Conservation (phyloP, 306 rosid genomes). For the Quercus alba region DNA sequence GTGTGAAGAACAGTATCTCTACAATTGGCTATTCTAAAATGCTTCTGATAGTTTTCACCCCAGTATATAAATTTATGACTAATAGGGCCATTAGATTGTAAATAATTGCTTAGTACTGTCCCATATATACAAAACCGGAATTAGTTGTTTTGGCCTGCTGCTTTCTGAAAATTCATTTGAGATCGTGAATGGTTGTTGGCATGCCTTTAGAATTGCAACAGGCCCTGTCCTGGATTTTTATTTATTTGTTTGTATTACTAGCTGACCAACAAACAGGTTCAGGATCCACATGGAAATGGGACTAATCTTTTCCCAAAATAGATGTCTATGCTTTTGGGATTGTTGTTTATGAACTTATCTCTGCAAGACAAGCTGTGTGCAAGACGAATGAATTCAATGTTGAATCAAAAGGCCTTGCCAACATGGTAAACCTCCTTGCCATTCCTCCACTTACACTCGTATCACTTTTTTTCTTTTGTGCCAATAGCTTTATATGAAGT, state of each 20-base stretch:
- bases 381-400: slow-evolving; percentile 32
- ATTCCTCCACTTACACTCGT: background rate
- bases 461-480: too few relatives aligned
- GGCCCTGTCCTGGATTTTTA: too few relatives aligned
- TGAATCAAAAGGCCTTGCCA: slow-evolving; percentile 74
- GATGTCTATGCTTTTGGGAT: slow-evolving; percentile 91
- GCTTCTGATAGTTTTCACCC: background rate
- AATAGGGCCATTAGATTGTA: background rate
- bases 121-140: too few relatives aligned
- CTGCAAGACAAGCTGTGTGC: slow-evolving; percentile 75
- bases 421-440: slow-evolving; percentile 46
- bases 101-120: background rate
- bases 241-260: too few relatives aligned
- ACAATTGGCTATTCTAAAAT: background rate
- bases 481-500: background rate
- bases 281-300: too few relatives aligned
- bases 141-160: background rate
- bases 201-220: background rate
- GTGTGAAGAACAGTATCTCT: background rate
- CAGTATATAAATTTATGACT: background rate
- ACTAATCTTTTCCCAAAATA: slow-evolving; percentile 56
- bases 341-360: slow-evolving; percentile 81
- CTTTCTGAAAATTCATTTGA: background rate
- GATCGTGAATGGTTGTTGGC: background rate
- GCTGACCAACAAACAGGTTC: too few relatives aligned